Base-by-base conservation (phyloP, 768 basidiomycete species). In the Coprinopsis strossmayeri region DNA sequence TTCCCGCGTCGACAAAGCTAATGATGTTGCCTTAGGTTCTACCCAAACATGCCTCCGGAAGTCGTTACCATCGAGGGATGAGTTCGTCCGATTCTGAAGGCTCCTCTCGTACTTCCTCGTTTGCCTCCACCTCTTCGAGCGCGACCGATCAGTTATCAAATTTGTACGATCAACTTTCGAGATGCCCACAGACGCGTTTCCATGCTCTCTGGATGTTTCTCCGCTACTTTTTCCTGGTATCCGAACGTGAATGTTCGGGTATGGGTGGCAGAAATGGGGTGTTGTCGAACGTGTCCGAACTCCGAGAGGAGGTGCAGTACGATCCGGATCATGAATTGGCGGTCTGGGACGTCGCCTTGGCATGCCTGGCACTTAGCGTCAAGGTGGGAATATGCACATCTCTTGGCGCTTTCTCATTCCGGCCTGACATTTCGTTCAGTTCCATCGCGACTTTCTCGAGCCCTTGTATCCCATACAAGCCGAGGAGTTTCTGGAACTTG, bases 201-300 rank as follows among this genome's bases (percentile, higher is more conserved):
- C 82, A 85, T 48, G 83, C 83, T 0, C 77, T 68, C 0, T 74
- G 79, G 57, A 61, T 85, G 52, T 81, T 85, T 53, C 62, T 72
- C 20, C 71, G 80, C 17, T 85, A 80, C 50, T 76, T 81, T 54
- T 64, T 69, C 25, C 57, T 71, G 21, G 37, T 53, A 10, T 49
- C 51, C 4, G 25, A 38, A 12, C 44, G 30, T 7, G 23, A 45
- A 4, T 21, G 25, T 25, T 42, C 40, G 40, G 40, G 17, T 3
- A 42, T 26, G 20, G 17, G 25, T 7, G 7, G 18, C 18, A 5
- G 30, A 7, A 7, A 32, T 32, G 7, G 9, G 23, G 25, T 41
- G 17, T 26, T 47, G 4, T 32, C 27, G 21, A 38, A 39, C 21
- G 21, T 24, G 12, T 11, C 21, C 18, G 28, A 35, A 37, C 30